Conservation (phyloP, 176 grass and related monocot species). For the Phoenix dactylifera region DNA sequence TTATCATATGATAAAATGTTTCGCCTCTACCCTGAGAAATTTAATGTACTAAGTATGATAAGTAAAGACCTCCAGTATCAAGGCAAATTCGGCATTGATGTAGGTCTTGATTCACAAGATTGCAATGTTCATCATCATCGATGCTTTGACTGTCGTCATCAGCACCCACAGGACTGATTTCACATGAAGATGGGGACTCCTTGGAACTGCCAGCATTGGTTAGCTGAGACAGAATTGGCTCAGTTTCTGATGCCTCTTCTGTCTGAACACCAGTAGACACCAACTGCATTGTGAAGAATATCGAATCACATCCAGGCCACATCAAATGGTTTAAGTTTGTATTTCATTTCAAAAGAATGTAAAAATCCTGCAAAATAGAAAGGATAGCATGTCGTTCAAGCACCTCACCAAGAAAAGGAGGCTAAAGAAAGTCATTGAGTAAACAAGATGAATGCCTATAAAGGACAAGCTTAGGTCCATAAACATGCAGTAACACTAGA, state of each 20-base stretch:
- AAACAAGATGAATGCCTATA: too few relatives aligned
- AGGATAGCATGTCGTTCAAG: neutral
- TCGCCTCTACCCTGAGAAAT: neutral
- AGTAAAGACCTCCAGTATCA: conserved; percentile 71
- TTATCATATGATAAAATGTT: too few relatives aligned
- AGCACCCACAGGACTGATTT: conserved; percentile 43
- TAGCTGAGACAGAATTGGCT: conserved; percentile 24
- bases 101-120: conserved; percentile 45
- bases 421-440: too few relatives aligned
- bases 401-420: neutral
- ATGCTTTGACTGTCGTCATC: conserved; percentile 24
- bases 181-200: conserved; percentile 30
- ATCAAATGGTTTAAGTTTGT: conserved; percentile 16
- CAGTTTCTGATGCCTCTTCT: conserved; percentile 32
- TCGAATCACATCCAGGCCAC: conserved; percentile 48
- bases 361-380: conserved; percentile 30
- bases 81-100: conserved; percentile 91
- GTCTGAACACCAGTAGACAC: conserved; percentile 33
- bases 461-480: too few relatives aligned
- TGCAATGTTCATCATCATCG: conserved; percentile 23
- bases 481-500: too few relatives aligned
- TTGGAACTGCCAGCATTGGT: conserved; percentile 9
- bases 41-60: conserved; percentile 10
- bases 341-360: conserved; percentile 18
- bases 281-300: conserved; percentile 57